These are phyloP conservation scores for Mortierella hygrophila DNA, from an alignment of 192 early-diverging fungal species.

Conservation along the genomic window DNA sequence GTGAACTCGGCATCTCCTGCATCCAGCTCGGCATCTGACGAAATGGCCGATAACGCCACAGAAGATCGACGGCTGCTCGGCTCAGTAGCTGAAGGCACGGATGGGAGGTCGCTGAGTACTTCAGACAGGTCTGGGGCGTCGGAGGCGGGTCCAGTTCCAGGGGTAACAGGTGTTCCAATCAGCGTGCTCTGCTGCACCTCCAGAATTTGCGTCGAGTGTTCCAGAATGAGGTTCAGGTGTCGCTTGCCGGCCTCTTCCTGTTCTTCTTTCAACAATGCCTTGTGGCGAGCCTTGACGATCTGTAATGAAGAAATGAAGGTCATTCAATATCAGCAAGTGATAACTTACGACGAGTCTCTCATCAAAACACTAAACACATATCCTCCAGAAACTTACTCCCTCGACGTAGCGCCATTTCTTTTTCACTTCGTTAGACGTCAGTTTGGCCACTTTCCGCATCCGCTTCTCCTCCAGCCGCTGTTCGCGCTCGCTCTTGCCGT, in stretches of 20 bases:
- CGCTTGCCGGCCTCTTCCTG: conserved; percentile 71
- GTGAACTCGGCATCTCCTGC: conserved; percentile 42
- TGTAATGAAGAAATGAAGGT: neutral
- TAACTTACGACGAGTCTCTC: neutral
- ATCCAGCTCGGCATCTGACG: conserved; percentile 42
- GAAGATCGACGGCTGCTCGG: conserved; percentile 39
- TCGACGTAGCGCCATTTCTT: conserved; percentile 81
- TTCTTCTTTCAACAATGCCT: conserved; percentile 70
- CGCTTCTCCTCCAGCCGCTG: conserved; percentile 59
- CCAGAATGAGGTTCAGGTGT: conserved; percentile 78
- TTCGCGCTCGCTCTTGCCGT: conserved; percentile 65
- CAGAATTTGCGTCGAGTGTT: conserved; percentile 78
- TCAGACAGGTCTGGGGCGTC: conserved; percentile 15
- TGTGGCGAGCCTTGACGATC: conserved; percentile 66
- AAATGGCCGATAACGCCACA: conserved; percentile 17
- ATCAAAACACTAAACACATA: neutral
- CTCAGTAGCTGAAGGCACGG: conserved; percentile 18
- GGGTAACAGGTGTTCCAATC: conserved; percentile 9
- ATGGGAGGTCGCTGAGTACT: conserved; percentile 21
- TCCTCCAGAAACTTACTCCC: conserved; percentile 55
- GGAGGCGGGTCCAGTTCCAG: neutral
- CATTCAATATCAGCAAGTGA: neutral
- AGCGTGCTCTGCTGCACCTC: conserved; percentile 64
- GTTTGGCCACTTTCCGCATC: conserved; percentile 71
- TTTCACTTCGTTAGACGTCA: conserved; percentile 73